These are phyloP conservation scores for Cyathus striatus DNA, from an alignment of 768 basidiomycete genomes.

Conservation along the genomic window DNA sequence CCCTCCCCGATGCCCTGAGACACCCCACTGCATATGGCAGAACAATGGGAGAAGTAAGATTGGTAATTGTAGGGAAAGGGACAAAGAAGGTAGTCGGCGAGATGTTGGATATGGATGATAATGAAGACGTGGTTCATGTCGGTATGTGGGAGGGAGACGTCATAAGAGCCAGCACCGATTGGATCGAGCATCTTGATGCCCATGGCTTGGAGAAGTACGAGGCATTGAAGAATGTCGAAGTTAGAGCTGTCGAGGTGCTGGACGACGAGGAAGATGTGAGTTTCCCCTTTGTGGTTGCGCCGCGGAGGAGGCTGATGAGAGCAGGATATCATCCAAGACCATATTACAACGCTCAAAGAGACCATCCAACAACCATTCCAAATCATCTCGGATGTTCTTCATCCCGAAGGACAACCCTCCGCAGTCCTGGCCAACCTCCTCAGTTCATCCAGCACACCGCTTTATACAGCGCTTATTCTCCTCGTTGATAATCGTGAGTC, in stretches of 20 bases:
- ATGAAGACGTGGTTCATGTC: constrained; percentile 63
- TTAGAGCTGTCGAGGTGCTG: constrained; percentile 45
- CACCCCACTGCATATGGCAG: constrained; percentile 65
- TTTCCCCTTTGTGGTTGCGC: too few species aligned
- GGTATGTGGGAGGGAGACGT: constrained; percentile 52
- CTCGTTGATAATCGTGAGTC: constrained; percentile 43
- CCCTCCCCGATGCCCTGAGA: constrained; percentile 55
- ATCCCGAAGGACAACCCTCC: constrained; percentile 49
- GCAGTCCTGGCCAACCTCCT: constrained; percentile 45
- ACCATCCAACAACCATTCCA: constrained; percentile 55
- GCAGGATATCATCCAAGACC: too few species aligned
- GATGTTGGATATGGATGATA: constrained; percentile 51
- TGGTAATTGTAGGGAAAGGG: constrained; percentile 49
- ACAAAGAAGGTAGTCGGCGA: constrained; percentile 41
- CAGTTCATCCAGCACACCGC: constrained; percentile 50
- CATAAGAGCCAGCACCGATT: constrained; percentile 64
- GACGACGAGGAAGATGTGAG: constrained; percentile 41
- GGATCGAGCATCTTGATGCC: constrained; percentile 61
- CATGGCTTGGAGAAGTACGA: constrained; percentile 66
- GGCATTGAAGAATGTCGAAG: constrained; percentile 59
- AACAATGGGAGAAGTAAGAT: constrained; percentile 55
- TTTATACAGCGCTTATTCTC: constrained; percentile 59
- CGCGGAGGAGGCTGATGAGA: too few species aligned
- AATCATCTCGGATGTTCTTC: constrained; percentile 45
- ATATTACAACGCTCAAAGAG: constrained; percentile 25